Evolutionary conservation across 768 basidiomycete genomes (phyloP).

Genomic region (Xerocomus potaroensis): DNA sequence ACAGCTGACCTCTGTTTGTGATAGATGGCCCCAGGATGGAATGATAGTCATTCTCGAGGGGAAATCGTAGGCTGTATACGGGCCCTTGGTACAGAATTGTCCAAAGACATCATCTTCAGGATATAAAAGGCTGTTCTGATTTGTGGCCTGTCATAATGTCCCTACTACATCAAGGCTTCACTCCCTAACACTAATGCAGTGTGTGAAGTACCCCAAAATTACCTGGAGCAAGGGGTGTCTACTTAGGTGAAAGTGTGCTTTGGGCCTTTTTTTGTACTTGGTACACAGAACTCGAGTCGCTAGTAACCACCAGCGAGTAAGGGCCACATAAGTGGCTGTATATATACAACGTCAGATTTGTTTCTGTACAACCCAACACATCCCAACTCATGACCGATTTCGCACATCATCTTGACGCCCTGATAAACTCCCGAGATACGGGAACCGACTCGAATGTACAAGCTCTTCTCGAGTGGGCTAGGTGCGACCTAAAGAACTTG

Average conservation of each 20-base stretch:
- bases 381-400: slow-evolving; percentile 20
- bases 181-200: no score
- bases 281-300: no score
- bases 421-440: slow-evolving; percentile 14
- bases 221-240: no score
- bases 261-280: no score
- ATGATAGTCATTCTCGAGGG: slow-evolving; percentile 25
- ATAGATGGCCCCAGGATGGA: slow-evolving; percentile 28
- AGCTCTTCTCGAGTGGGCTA: slow-evolving; percentile 21
- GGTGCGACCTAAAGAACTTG: slow-evolving; percentile 13
- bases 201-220: no score
- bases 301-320: no score
- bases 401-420: slow-evolving; percentile 18
- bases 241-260: no score
- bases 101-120: slow-evolving; percentile 38
- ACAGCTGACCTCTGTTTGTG: slow-evolving; percentile 4
- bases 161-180: no score
- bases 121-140: slow-evolving; percentile 8
- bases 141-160: no score
- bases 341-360: no score
- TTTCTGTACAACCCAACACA: no score
- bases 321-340: no score
- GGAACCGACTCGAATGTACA: slow-evolving; percentile 13
- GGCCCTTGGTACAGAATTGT: slow-evolving; percentile 41
- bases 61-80: slow-evolving; percentile 41